Base-by-base conservation (phyloP, 2,329 filamentous ascomycete species). In the Alternaria sp. region DNA sequence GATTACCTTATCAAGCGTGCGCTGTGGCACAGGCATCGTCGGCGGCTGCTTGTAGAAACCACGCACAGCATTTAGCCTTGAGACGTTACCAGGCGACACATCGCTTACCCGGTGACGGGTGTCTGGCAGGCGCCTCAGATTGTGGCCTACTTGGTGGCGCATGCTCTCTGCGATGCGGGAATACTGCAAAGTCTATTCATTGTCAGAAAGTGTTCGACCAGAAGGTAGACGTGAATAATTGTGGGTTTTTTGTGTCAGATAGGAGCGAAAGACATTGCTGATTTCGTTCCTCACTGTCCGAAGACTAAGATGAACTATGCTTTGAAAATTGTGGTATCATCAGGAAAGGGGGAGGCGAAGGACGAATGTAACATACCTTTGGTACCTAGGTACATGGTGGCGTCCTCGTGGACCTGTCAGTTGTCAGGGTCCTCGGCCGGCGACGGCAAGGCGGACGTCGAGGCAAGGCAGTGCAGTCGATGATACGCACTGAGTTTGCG, bases 251-350 rank as follows among this genome's bases (percentile, higher is more conserved):
- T 21, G 25, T 46, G 70, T 81, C 79, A 80, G 77, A 80, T 80
- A 80, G 80, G 78, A 76, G 79, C 76, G 79, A 81, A 81, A 80
- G 79, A 81, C 78, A 74, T 74, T 74, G 72, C 76, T 74, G 67
- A 36, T 71, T 76, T 79, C 75, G 70, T 78, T 80, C 78, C 78
- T 74, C 80, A 81, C 69, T 66, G 72, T 71, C 72, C 75, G 61
- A 49, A 72, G 72, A 76, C 76, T 81, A 77, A 78, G 80, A 72
- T 81, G 79, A 81, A 81, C 79, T 81, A 81, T 81, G 78, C 79
- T 77, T 80, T 65, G 60, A 77, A 74, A 71, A 74, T 69, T 73
- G 66, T 70, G 69, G 62, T 71, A 77, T 80, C 77, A 81, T 81
- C 78, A 80, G 69, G 58, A 66, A 72, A 74, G 58, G 54, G 59